Evolutionary conservation across 371 early-diverging fungal genomes (phyloP).

Genomic region (Syncephalastrum contaminatum): DNA sequence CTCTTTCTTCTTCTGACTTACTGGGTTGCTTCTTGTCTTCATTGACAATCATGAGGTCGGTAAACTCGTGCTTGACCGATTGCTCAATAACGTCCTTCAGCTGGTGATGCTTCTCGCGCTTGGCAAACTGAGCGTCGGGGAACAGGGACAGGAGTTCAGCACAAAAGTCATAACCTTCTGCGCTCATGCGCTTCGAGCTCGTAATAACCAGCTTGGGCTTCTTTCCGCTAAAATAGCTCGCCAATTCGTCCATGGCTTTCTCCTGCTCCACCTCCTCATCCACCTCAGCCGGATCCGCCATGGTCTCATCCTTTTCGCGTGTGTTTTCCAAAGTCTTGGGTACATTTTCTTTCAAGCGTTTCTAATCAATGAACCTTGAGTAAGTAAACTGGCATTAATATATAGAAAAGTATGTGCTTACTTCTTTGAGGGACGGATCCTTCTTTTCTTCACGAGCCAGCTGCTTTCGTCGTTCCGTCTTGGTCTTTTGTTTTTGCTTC

Average conservation of each 20-base stretch:
- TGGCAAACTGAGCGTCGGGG: conserved; percentile 89
- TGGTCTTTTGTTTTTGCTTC: conserved; percentile 69
- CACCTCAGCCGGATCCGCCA: conserved; percentile 59
- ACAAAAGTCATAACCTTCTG: conserved; percentile 79
- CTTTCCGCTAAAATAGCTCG: conserved; percentile 84
- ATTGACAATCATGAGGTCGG: conserved; percentile 89
- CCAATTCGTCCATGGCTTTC: conserved; percentile 92
- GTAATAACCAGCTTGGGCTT: conserved; percentile 95
- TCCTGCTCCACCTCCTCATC: conserved; percentile 86
- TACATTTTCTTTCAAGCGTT: conserved; percentile 87
- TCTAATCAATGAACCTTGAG: conserved; percentile 31
- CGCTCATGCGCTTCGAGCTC: conserved; percentile 59
- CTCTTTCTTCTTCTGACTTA: conserved; percentile 36
- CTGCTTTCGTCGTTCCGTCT: conserved; percentile 70
- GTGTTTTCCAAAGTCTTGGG: conserved; percentile 93
- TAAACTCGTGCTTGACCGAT: conserved; percentile 85
- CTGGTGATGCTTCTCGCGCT: conserved; percentile 84
- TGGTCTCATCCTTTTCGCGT: conserved; percentile 91
- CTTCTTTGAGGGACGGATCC: conserved; percentile 87
- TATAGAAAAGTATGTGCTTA: conserved; percentile 8
- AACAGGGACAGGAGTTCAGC: conserved; percentile 89
- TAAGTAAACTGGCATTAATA: not conserved
- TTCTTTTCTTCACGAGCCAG: conserved; percentile 79
- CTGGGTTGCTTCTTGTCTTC: conserved; percentile 91
- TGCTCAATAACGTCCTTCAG: conserved; percentile 90